Conservation (phyloP, 2,329 filamentous ascomycete genomes). For the Boeremia lycopersici region DNA sequence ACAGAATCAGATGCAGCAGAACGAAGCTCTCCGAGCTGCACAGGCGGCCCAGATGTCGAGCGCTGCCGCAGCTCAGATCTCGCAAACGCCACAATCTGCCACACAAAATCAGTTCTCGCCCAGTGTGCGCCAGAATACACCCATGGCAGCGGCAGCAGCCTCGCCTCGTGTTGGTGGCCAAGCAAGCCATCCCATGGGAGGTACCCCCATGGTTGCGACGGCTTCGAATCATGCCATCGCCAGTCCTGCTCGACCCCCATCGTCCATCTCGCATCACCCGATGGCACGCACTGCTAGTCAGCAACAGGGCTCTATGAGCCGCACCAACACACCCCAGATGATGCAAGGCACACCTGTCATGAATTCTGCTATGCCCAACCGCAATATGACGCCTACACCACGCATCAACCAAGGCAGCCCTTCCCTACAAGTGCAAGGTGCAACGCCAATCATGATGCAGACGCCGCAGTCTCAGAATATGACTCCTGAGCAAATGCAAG, state of each 20-base stretch:
- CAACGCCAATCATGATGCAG: slow-evolving; percentile 47
- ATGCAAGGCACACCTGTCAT: slow-evolving; percentile 48
- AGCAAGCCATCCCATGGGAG: slow-evolving; percentile 46
- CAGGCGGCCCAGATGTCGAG: slow-evolving; percentile 39
- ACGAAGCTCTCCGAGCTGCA: slow-evolving; percentile 45
- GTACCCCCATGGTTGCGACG: slow-evolving; percentile 53
- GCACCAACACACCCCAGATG: slow-evolving; percentile 48
- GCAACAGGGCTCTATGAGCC: slow-evolving; percentile 44
- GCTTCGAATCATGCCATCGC: slow-evolving; percentile 47
- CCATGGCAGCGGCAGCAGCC: slow-evolving; percentile 50
- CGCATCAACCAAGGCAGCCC: slow-evolving; percentile 48
- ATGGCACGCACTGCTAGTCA: slow-evolving; percentile 49
- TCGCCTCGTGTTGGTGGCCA: slow-evolving; percentile 49
- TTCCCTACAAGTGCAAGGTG: slow-evolving; percentile 40
- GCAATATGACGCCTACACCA: slow-evolving; percentile 49
- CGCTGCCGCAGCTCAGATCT: slow-evolving; percentile 30
- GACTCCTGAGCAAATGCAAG: slow-evolving; percentile 45
- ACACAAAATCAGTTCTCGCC: slow-evolving; percentile 70
- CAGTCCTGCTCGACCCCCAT: slow-evolving; percentile 47
- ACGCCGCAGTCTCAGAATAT: slow-evolving; percentile 41
- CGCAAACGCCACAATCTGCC: slow-evolving; percentile 58
- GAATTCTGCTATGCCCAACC: slow-evolving; percentile 44
- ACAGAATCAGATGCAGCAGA: slow-evolving; percentile 38
- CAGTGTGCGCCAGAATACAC: slow-evolving; percentile 53
- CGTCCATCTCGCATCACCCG: slow-evolving; percentile 45